Evolutionary conservation across 2,329 filamentous ascomycete species (phyloP), one percentile per base, ranked within the genome.

Genomic region (Calonectria leucothoes): DNA sequence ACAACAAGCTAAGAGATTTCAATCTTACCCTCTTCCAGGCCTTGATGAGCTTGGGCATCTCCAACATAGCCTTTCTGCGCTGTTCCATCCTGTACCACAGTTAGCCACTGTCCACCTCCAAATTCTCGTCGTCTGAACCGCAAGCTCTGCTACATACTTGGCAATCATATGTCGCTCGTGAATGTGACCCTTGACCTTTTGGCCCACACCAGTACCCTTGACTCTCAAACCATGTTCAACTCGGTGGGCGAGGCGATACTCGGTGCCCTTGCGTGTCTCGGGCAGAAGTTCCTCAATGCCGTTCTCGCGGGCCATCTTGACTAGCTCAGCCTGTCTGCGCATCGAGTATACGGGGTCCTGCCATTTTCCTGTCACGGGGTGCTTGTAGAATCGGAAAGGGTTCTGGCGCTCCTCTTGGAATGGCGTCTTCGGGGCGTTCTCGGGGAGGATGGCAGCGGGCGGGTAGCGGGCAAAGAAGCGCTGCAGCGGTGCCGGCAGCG

Each of bases 181-280:
- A 80, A 92, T 90, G 86, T 98, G 96, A 85, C 97, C 97, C 93
- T 98, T 99, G 84, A 98, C 96, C 85, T 90, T 93, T 86, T 98
- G 93, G 71, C 95, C 96, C 78, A 95, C 92, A 89, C 97, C 96
- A 1, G 96, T 98, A 80, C 96, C 96, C 91, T 96, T 96, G 72
- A 98, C 94, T 75, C 93, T 90, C 84, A 98, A 83, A 64, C 96
- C 96, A 76, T 93, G 90, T 87, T 97, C 94, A 72, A 95, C 91
- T 71, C 94, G 88, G 83, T 92, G 91, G 81, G 91, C 89, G 81
- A 95, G 90, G 84, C 89, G 92, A 82, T 91, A 90, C 78, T 92
- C 93, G 2, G 93, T 93, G 79, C 92, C 92, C 90, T 98, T 98
- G 72, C 88, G 88, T 14, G 93, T 94, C 78, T 90, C 90, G 0